Evolutionary conservation across 305 asterid species (phyloP), one percentile per base, ranked within the genome.

Genomic region (Fraxinus latifolia): DNA sequence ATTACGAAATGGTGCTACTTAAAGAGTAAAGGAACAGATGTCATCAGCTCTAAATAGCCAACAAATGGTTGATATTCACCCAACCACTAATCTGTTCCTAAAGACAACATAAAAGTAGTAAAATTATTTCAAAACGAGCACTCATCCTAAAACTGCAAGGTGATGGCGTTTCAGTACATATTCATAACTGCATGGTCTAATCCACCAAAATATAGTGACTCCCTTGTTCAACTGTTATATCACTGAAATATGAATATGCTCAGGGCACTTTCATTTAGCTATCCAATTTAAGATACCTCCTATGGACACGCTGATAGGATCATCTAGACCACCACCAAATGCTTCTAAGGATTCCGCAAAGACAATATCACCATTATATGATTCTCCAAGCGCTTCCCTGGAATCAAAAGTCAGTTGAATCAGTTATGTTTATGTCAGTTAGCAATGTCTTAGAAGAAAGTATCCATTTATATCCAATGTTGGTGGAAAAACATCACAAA

Each of bases 241-340:
- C 42, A 70, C 42, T 14, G 39, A 31, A 15, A 29, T 70, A 29
- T 70, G 44, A 29, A 32, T 70, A 70, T 70, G 25, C 12, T 2
- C 76, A 70, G 39, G 7, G 42, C 11, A 70, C 12, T 31, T 70
- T 70, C 76, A 31, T 31, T 70, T 65, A 23, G 31, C 32, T 1
- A 65, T 29, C 44, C 76, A 70, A 39, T 62, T 74, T 37, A 32
- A 77, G 42, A 4, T 85, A 93, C 98, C 99, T 90, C 99, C 99
- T 8, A 96, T 85, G 7, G 99, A 92, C 68, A 94, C 97, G 17
- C 98, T 93, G 50, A 94, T 89, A 82, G 97, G 97, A 85, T 96
- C 99, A 81, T 96, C 99, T 76, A 90, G 92, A 79, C 94, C 98
- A 82, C 98, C 99, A 81, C 95, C 96, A 87, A 96, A 96, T 75